phyloP scores from a whole-genome alignment of 2,329 filamentous ascomycete species.

The Cytospora piceae region DNA sequence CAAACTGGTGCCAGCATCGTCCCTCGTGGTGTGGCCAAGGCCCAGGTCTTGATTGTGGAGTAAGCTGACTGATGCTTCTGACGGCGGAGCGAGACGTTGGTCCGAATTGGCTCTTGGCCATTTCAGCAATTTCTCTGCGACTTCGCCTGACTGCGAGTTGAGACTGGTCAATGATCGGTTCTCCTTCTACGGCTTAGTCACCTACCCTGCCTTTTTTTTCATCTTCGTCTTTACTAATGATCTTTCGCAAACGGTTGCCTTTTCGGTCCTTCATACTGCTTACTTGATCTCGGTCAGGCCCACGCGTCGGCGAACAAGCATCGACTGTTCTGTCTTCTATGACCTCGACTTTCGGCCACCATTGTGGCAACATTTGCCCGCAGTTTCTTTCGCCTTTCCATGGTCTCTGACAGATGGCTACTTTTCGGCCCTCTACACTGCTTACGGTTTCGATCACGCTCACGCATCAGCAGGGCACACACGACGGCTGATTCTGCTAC shows the following conservation, averaged over 20 bases:
- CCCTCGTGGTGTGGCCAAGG: conserved; percentile 49
- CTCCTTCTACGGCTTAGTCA: not conserved
- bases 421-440: not conserved
- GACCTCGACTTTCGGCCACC: not conserved
- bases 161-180: not conserved
- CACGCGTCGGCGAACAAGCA: not conserved
- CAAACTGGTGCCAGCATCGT: conserved; percentile 51
- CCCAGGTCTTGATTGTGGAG: conserved; percentile 55
- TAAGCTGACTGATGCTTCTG: conserved; percentile 31
- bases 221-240: not conserved
- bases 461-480: not conserved
- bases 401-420: not conserved
- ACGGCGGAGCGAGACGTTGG: not conserved
- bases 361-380: not conserved
- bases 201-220: not conserved
- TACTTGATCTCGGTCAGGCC: not conserved
- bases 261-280: not conserved
- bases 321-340: not conserved
- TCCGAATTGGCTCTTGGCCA: not conserved
- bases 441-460: not conserved
- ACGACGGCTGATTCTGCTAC: not conserved
- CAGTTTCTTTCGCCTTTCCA: not conserved
- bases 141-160: not conserved
- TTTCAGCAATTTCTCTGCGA: not conserved
- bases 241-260: not conserved